These are phyloP conservation scores for Codiaeum variegatum DNA, from an alignment of 441 rosid species.

Conservation along the genomic window DNA sequence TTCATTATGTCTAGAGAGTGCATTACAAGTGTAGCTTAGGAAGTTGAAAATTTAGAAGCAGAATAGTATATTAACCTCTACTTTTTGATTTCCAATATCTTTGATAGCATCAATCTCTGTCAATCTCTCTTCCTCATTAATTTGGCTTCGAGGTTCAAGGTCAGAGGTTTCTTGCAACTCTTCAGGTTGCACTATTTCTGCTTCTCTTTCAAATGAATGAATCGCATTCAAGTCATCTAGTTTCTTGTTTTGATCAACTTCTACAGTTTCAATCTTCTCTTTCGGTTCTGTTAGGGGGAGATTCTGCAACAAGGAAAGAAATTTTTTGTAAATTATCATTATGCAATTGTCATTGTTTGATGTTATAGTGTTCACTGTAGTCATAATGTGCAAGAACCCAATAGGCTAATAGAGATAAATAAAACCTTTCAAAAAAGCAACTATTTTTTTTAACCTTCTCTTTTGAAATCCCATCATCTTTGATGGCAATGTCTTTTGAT, in stretches of 20 bases:
- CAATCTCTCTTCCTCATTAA: constrained; percentile 19
- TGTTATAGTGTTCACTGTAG: neutral
- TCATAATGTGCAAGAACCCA: neutral
- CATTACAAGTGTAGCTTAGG: neutral
- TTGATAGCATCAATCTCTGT: neutral
- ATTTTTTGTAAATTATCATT: neutral
- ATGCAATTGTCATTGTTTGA: neutral
- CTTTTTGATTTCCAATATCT: neutral
- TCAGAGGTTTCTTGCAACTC: constrained; percentile 16
- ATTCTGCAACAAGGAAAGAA: constrained; percentile 6
- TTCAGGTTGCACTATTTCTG: constrained; percentile 9
- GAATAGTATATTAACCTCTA: neutral
- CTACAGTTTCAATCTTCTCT: no score
- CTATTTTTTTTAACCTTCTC: constrained; percentile 9
- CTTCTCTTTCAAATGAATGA: constrained; percentile 20
- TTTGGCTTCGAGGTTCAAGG: constrained; percentile 25
- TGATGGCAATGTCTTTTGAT: neutral
- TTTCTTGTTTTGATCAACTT: no score
- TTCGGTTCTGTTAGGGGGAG: neutral
- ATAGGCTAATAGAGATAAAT: neutral
- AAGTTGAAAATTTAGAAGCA: neutral
- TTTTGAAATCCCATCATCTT: neutral
- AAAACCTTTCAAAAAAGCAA: neutral
- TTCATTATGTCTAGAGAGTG: neutral
- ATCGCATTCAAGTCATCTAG: constrained; percentile 9